These are phyloP conservation scores for Porodaedalea pini DNA, from an alignment of 1,284 basidiomycete species.

Conservation along the genomic window DNA sequence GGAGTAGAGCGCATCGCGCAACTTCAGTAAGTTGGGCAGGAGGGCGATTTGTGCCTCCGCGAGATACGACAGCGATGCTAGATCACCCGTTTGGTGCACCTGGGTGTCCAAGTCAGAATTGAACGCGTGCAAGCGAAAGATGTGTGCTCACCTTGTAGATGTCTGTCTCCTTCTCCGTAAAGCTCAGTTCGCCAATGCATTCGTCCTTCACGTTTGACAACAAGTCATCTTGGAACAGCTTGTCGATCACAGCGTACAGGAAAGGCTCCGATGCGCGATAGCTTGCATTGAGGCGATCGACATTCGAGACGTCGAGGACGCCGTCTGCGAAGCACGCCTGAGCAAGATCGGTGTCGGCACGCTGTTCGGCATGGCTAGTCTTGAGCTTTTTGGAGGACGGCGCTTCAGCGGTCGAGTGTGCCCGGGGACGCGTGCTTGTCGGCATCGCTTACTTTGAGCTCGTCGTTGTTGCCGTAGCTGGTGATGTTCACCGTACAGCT, in stretches of 20 bases:
- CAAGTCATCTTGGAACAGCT: conserved; percentile 83
- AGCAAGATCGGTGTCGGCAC: neutral
- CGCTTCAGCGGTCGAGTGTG: neutral
- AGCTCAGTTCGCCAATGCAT: conserved; percentile 81
- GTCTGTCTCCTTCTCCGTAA: conserved; percentile 97
- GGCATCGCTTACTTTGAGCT: too few species aligned
- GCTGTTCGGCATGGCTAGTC: neutral
- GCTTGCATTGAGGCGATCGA: conserved; percentile 48
- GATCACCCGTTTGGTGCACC: conserved; percentile 97
- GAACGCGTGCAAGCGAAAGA: neutral
- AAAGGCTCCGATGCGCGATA: conserved; percentile 72
- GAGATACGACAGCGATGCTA: conserved; percentile 88
- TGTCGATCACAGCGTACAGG: conserved; percentile 80
- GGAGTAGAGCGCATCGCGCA: conserved; percentile 94
- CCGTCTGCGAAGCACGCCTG: conserved; percentile 45
- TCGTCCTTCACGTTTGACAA: conserved; percentile 76
- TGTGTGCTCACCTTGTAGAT: conserved; percentile 87
- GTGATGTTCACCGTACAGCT: too few species aligned
- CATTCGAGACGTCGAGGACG: conserved; percentile 54
- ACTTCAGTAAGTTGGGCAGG: conserved; percentile 73
- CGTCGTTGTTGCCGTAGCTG: too few species aligned
- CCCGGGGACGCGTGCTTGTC: neutral
- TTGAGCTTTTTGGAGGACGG: conserved; percentile 14
- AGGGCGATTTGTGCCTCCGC: conserved; percentile 71
- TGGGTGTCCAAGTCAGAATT: conserved; percentile 31